Evolutionary conservation across 306 rosid genomes (phyloP), one percentile per base, ranked within the genome.

Genomic region (Pachyrhizus erosus): DNA sequence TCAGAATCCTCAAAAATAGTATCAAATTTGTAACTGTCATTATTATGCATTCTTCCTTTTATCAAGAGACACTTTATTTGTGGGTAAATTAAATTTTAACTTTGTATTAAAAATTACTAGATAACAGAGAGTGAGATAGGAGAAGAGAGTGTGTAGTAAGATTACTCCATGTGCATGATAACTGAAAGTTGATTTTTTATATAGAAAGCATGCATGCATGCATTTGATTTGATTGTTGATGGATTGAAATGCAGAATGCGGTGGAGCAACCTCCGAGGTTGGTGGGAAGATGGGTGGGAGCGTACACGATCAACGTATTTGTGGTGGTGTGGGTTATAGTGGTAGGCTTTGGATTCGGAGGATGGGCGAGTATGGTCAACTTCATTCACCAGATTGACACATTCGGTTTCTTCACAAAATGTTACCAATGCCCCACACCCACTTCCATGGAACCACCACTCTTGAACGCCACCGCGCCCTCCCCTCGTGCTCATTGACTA

Each of bases 351-450:
- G 97, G 95, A 31, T 93, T 68, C 73, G 73, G 73, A 39, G 73
- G 73, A 68, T 68, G 73, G 73, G 73, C 73, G 0, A 68, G 73
- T 93, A 86, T 91, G 86, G 84, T 87, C 7, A 93, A 93, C 84
- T 93, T 93, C 81, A 68, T 93, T 29, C 89, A 85, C 87, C 97
- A 93, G 80, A 93, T 93, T 15, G 97, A 93, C 89, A 89, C 97
- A 0, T 93, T 93, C 45, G 97, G 97, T 65, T 88, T 91, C 31
- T 93, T 93, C 91, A 93, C 96, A 14, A 93, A 93, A 87, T 93
- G 97, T 75, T 93, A 88, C 76, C 97, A 93, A 70, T 93, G 97
- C 85, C 91, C 79, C 48, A 5, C 77, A 4, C 21, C 62, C 17
- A 24, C 76, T 27, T 26, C 76, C 10, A 43, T 67, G n/a, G n/a